Base-by-base conservation (phyloP, 106 monocot genomes). In the Ottelia alismoides region DNA sequence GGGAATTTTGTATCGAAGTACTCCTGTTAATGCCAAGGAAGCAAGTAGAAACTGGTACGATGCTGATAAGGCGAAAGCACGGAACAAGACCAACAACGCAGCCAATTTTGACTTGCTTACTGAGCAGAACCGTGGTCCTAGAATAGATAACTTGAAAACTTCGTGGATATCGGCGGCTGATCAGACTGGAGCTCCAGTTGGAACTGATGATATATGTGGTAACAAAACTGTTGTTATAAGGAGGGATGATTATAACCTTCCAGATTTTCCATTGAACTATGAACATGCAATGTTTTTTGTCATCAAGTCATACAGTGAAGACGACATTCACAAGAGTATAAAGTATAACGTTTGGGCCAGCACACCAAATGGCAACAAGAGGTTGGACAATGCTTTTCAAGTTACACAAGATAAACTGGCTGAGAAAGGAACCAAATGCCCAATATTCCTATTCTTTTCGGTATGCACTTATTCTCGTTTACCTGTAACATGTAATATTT, bases 61-160 rank as follows among this genome's bases (percentile, higher is more conserved):
- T 20, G 12, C 35, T 24, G 76, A 81, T 21, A 76, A 73, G 54
- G 7, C 22, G 26, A 75, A 72, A 62, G 10, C 68, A 20, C 54
- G 63, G 56, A 62, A 60, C 47, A 78, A 73, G 55, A 9, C 32
- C 26, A 64, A 55, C 51, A 71, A 53, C 22, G 27, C 31, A 45
- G 69, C 56, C 56, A 68, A 70, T 45, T 25, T 55, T 66, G 67
- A 71, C 43, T 26, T 70, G 60, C 62, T 75, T 26, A 67, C 71
- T 62, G 83, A 89, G 40, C 80, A 74, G 45, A 74, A 75, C 47
- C 61, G 64, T 49, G 84, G 84, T 57, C 80, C 80, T 24, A 75
- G 84, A 68, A 70, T 60, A 30, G 68, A 69, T 25, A 52, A 26
- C 53, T 53, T n/a, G 19, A 68, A 46, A 43, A 45, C n/a, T 11